Evolutionary conservation across 805 yeast species (phyloP), one percentile per base, ranked within the genome.

Genomic region (Candida verbasci): DNA sequence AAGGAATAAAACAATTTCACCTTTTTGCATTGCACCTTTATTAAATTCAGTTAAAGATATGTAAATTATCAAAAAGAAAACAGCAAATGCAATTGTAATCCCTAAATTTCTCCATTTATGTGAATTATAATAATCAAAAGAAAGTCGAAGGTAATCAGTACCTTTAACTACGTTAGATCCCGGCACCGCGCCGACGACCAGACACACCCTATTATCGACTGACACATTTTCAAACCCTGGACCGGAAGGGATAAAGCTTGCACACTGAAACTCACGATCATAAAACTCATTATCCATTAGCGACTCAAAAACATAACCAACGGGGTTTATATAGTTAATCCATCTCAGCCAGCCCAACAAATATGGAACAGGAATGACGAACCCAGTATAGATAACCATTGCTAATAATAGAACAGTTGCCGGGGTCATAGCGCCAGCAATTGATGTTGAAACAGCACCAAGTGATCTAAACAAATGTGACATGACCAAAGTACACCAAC

Each of bases 31-130:
- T 7, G 70, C 63, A 45, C 69, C 70, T 45, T 62, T 62, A 49
- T 64, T 64, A 31, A 42, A 47, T 46, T 65, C 70, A 34, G 65
- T 59, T 41, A 65, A 55, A 3, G 46, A 38, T 26, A 64, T 50
- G 48, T 64, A 62, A 21, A 60, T 43, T 24, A 43, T 36, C 37
- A 72, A 44, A 53, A 70, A 69, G 43, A 71, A 70, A 3, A 65
- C 43, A 39, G 68, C 56, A 50, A 68, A 80, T 2, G 73, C 86
- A 50, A 78, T 53, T 41, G 74, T 41, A 41, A 82, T 75, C 50
- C 88, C 95, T 39, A 82, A 69, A 55, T 86, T 83, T 65, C 95
- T 78, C 95, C 95, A 86, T 34, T 74, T 70, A 56, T 86, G 86
- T 15, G 57, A 44, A 49, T 70, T 76, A 15, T 52, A 52, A 63